phyloP scores from a whole-genome alignment of 371 early-diverging fungal species.

The Mucor sp. region DNA sequence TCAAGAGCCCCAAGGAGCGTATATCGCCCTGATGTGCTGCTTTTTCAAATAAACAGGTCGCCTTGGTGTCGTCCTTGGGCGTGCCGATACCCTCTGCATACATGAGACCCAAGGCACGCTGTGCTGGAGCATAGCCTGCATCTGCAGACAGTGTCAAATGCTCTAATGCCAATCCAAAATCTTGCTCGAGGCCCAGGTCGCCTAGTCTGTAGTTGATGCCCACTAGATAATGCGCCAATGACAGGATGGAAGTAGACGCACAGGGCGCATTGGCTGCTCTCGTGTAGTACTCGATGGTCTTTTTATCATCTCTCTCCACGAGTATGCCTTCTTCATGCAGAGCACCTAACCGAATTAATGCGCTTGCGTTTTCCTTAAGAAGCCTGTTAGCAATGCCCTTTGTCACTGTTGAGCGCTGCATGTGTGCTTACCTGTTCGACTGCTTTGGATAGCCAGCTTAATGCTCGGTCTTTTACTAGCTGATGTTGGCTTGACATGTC shows the following conservation, averaged over 20 bases:
- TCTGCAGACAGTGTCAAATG: constrained; percentile 30
- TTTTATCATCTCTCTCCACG: constrained; percentile 15
- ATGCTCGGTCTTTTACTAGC: constrained; percentile 13
- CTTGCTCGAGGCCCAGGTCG: constrained; percentile 21
- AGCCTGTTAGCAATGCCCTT: background rate
- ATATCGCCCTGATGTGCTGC: constrained; percentile 62
- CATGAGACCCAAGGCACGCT: constrained; percentile 36
- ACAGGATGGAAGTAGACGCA: background rate
- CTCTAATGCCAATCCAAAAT: constrained; percentile 21
- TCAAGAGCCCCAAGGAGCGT: constrained; percentile 55
- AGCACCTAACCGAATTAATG: constrained; percentile 30
- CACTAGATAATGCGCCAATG: constrained; percentile 33
- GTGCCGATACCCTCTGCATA: constrained; percentile 41
- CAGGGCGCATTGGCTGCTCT: constrained; percentile 11
- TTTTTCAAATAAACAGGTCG: constrained; percentile 56
- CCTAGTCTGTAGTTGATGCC: constrained; percentile 35
- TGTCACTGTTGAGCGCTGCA: too few relatives aligned
- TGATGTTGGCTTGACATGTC: constrained; percentile 1
- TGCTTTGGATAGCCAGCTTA: constrained; percentile 31
- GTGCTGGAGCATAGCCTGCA: constrained; percentile 29
- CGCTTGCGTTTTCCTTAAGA: constrained; percentile 23
- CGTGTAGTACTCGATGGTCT: constrained; percentile 24
- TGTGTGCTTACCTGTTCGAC: constrained; percentile 21
- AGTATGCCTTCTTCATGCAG: constrained; percentile 33
- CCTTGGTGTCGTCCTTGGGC: constrained; percentile 43